These are phyloP conservation scores for Sideroxylon spinosum DNA, from an alignment of 179 eudicot species.

Conservation along the genomic window DNA sequence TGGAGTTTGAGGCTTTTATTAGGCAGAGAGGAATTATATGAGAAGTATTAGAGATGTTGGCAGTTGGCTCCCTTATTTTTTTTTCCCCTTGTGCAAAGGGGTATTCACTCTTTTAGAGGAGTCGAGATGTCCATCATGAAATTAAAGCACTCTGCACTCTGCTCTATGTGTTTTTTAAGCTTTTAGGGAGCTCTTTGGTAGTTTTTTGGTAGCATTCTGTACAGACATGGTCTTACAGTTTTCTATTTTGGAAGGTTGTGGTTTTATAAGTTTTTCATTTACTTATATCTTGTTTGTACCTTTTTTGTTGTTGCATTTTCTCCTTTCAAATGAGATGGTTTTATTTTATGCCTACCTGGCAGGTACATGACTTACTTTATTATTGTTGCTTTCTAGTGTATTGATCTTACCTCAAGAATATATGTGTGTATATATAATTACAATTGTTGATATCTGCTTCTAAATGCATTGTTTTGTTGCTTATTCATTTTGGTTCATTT, in stretches of 20 bases:
- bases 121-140: too few relatives aligned
- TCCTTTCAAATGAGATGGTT: background rate
- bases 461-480: background rate
- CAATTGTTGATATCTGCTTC: background rate
- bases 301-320: background rate
- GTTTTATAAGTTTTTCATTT: background rate
- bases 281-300: background rate
- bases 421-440: background rate
- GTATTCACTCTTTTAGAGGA: too few relatives aligned
- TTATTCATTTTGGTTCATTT: background rate
- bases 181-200: background rate
- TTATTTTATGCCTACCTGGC: background rate
- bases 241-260: background rate
- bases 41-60: too few relatives aligned
- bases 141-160: too few relatives aligned
- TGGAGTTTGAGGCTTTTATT: background rate
- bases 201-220: background rate
- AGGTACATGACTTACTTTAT: background rate
- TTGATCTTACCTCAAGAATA: background rate
- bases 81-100: too few relatives aligned
- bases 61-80: too few relatives aligned
- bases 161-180: background rate
- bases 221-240: background rate
- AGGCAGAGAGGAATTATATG: background rate
- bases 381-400: background rate